Evolutionary conservation across 176 grass and related monocot species (phyloP), one percentile per base, ranked within the genome.

Genomic region (Avena insularis): DNA sequence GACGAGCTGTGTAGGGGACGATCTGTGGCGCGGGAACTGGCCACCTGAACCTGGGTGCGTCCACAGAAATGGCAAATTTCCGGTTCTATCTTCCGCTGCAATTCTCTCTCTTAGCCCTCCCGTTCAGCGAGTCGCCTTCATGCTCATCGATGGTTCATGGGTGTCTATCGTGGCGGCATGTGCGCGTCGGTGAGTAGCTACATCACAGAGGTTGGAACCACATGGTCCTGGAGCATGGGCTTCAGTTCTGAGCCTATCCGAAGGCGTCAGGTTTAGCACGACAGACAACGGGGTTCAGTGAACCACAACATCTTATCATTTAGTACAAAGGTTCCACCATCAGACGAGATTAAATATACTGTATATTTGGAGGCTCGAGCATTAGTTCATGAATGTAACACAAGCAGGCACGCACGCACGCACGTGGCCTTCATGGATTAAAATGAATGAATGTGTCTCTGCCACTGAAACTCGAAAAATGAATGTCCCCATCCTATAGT

Each of bases 401-500:
- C 40, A 43, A 43, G 40, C 40, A 43, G 6, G 40, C 27, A 3
- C 17, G 71, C 27, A 8, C 45, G 0, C 13, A 25, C 23, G n/a
- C 53, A 55, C 51, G 1, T 55, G 12, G 62, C 62, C 25, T 65
- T 31, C n/a, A 0, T 25, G 59, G 12, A 25, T 62, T 33, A 33
- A 33, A n/a, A n/a, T n/a, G n/a, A n/a, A n/a, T n/a, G n/a, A n/a
- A n/a, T n/a, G n/a, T n/a, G n/a, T n/a, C 50, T 58, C 51, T 77
- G 55, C 81, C 82, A 45, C 1, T 15, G 53, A 51, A 56, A 21
- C 20, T 54, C 1, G 60, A n/a, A n/a, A 49, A 27, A 79, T 33
- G 63, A 63, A 50, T 17, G 71, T 88, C 85, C 5, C 61, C 66
- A 11, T 87, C 85, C 75, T 87, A 91, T 87, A 85, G 16, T 36